These are phyloP conservation scores for Buddleja alternifolia DNA, from an alignment of 257 asterid species.

Conservation along the genomic window DNA sequence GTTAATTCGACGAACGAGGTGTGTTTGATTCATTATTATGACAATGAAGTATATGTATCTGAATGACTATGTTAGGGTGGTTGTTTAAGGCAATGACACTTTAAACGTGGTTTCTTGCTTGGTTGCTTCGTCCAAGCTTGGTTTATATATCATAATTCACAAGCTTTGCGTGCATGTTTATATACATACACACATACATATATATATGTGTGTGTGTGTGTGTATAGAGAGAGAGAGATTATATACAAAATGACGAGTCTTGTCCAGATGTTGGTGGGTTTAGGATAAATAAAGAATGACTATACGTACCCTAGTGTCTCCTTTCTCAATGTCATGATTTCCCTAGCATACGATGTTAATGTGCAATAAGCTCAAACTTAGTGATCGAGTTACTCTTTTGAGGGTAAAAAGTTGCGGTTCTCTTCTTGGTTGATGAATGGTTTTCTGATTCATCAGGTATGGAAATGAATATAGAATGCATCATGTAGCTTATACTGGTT, in stretches of 20 bases:
- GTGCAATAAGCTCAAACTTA: no score
- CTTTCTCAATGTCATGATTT: background rate
- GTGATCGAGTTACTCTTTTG: no score
- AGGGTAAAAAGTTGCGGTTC: background rate
- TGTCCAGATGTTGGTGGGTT: background rate
- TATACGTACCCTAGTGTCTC: background rate
- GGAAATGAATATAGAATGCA: background rate
- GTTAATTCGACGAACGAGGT: constrained; percentile 94
- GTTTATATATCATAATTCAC: background rate
- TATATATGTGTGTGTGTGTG: no score
- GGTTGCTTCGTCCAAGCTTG: background rate
- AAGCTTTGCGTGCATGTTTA: background rate
- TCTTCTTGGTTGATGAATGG: background rate
- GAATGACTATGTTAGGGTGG: background rate
- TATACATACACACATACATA: no score
- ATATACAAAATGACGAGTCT: background rate
- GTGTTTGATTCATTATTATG: constrained; percentile 28
- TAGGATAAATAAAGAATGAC: background rate
- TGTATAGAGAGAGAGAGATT: background rate
- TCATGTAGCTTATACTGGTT: background rate
- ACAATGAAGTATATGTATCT: background rate
- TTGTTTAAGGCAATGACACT: constrained; percentile 21
- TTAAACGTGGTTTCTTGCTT: background rate
- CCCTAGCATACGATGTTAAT: no score
- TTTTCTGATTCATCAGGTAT: background rate